These are phyloP conservation scores for Aspergillus sp. DNA, from an alignment of 2,329 filamentous ascomycete genomes.

Conservation along the genomic window DNA sequence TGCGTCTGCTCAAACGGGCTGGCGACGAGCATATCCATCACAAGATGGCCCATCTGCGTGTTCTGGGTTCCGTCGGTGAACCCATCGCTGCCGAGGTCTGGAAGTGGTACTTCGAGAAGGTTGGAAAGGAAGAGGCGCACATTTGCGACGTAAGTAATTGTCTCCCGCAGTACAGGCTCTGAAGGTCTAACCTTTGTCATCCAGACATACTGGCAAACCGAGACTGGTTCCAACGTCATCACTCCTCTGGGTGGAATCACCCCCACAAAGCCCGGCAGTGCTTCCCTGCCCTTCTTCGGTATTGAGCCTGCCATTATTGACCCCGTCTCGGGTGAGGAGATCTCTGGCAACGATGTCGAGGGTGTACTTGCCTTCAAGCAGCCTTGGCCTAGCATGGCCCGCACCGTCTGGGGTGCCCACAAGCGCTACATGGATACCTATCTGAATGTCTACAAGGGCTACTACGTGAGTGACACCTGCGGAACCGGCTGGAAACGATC, in stretches of 20 bases:
- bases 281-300: constrained; percentile 95
- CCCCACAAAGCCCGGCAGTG: constrained; percentile 93
- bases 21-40: constrained; percentile 89
- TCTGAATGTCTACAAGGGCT: constrained; percentile 94
- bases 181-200: constrained; percentile 6
- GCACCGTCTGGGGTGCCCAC: constrained; percentile 96
- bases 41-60: constrained; percentile 82
- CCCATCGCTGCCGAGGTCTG: constrained; percentile 97
- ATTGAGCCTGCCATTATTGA: constrained; percentile 98
- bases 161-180: background rate
- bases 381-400: constrained; percentile 96
- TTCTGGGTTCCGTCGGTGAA: constrained; percentile 93
- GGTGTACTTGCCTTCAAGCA: constrained; percentile 97
- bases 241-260: constrained; percentile 89
- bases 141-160: constrained; percentile 79
- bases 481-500: too few species aligned
- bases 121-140: constrained; percentile 90
- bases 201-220: constrained; percentile 99
- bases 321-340: constrained; percentile 88
- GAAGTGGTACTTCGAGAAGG: constrained; percentile 98
- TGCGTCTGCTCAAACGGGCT: constrained; percentile 90
- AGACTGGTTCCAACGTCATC: constrained; percentile 96
- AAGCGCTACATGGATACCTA: constrained; percentile 99
- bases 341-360: constrained; percentile 93
- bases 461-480: constrained; percentile 70